Base-by-base conservation (phyloP, 2,329 filamentous ascomycete genomes). In the Triangularia verruculosa region DNA sequence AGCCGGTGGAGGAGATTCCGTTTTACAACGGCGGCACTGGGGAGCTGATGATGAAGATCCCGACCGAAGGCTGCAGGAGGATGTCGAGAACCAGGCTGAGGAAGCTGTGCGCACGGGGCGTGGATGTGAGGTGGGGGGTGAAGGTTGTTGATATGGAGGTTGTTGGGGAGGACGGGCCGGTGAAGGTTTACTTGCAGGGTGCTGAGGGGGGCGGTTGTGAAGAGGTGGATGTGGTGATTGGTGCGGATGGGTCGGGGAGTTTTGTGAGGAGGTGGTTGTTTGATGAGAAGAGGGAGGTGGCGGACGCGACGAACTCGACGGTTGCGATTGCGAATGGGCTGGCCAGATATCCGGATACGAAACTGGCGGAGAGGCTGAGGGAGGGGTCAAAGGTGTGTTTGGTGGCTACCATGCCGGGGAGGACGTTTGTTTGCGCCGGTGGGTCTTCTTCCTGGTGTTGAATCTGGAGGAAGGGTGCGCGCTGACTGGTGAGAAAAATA, bases 201-300 rank as follows among this genome's bases (percentile, higher is more conserved):
- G 61, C 57, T 6, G 52, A 57, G 8, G 30, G 34, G 13, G 13
- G 13, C 12, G 5, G 13, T 32, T 57, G 13, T n/a, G 34, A 52
- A 8, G 30, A 28, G 25, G 56, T 54, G 20, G 57, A 65, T 52
- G 34, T 63, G 11, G 56, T 65, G 9, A 61, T 65, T n/a, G 64
- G 64, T 15, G 64, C 64, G 0, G 61, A 65, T 22, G 64, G 64
- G 4, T 51, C 61, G 24, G 43, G 57, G 22, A 62, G 60, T 9
- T 54, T 22, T 8, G 52, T 63, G 20, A 59, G 64, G n/a, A 59
- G 55, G 27, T 62, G 32, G 54, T 27, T 64, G 22, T n/a, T 64
- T 6, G 62, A 58, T 13, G 43, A 61, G 25, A n/a, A 7, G 34
- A 39, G 34, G 13, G 65, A 64, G 11, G 60, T 39, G 2, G 60